phyloP scores from a whole-genome alignment of 176 grass and related monocot species.

The Eleusine coracana region DNA sequence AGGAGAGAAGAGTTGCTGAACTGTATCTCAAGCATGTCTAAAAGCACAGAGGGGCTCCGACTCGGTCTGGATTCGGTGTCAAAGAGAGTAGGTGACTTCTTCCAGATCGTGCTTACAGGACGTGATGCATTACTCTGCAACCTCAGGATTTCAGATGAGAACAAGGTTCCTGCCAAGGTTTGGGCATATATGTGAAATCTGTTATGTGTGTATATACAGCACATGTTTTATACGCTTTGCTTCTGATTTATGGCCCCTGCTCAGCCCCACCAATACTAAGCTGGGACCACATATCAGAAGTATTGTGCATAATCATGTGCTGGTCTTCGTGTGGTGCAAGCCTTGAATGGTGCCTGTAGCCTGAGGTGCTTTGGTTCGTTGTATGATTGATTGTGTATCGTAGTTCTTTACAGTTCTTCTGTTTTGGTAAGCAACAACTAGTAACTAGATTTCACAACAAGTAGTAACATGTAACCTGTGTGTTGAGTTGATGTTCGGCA shows the following conservation, averaged over 20 bases:
- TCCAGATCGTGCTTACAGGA: constrained; percentile 75
- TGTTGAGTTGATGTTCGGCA: not conserved
- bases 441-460: not conserved
- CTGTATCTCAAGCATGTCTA: constrained; percentile 53
- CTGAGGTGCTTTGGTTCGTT: not conserved
- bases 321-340: constrained; percentile 14
- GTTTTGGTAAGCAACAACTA: not conserved
- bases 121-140: constrained; percentile 86
- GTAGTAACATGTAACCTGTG: not conserved
- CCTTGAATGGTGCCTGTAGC: not conserved
- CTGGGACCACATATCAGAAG: constrained; percentile 18
- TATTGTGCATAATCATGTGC: constrained; percentile 31
- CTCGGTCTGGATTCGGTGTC: constrained; percentile 59
- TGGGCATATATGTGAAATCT: constrained; percentile 1
- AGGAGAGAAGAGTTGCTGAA: constrained; percentile 42
- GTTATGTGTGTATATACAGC: not conserved
- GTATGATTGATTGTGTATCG: not conserved
- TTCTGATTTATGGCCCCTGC: constrained; percentile 32
- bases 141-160: constrained; percentile 59
- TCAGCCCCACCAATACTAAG: constrained; percentile 25
- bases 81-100: constrained; percentile 68
- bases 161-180: constrained; percentile 42
- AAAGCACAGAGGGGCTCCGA: constrained; percentile 30
- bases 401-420: not conserved
- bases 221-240: constrained; percentile 13